These are phyloP conservation scores for Aspergillus aculeatinus DNA, from an alignment of 2,329 filamentous ascomycete genomes.

Conservation along the genomic window DNA sequence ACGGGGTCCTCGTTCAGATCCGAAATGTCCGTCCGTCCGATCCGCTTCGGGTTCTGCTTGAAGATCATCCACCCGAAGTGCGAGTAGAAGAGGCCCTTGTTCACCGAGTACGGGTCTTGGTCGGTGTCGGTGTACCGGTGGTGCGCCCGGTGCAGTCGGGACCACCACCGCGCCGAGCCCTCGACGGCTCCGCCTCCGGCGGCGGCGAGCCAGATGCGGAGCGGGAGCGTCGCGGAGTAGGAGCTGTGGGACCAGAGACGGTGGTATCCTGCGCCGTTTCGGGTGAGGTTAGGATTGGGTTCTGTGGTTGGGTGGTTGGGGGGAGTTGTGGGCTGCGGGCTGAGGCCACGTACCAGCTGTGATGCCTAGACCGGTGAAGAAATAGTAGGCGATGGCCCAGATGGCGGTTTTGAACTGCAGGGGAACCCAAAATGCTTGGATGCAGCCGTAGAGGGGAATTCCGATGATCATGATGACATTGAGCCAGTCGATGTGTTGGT, in stretches of 20 bases:
- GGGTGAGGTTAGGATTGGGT: not conserved
- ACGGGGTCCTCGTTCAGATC: conserved; percentile 18
- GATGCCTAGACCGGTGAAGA: conserved; percentile 10
- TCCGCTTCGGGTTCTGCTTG: conserved; percentile 13
- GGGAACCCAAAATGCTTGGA: conserved; percentile 6
- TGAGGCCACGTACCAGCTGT: conserved; percentile 7
- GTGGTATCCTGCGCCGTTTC: conserved; percentile 63
- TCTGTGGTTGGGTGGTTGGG: not conserved
- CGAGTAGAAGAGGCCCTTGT: conserved; percentile 15
- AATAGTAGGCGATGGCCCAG: conserved; percentile 9
- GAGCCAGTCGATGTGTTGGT: conserved; percentile 13
- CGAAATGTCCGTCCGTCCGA: conserved; percentile 11
- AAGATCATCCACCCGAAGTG: conserved; percentile 21
- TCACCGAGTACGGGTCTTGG: conserved; percentile 16
- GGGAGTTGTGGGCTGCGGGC: not conserved
- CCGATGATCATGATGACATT: conserved; percentile 5
- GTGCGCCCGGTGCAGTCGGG: conserved; percentile 15
- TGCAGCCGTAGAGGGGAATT: conserved; percentile 4
- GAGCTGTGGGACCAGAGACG: conserved; percentile 18
- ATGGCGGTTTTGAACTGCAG: conserved; percentile 8
- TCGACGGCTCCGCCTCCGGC: conserved; percentile 12
- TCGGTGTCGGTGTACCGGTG: conserved; percentile 22
- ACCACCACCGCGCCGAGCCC: conserved; percentile 18
- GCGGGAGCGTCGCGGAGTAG: conserved; percentile 13
- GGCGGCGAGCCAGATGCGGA: conserved; percentile 12